A percentile compares a stretch with the other conserved stretches of the same genome.
phyloP scores from a whole-genome alignment of 208 protist genomes.

The Trypanosoma conorhini region DNA sequence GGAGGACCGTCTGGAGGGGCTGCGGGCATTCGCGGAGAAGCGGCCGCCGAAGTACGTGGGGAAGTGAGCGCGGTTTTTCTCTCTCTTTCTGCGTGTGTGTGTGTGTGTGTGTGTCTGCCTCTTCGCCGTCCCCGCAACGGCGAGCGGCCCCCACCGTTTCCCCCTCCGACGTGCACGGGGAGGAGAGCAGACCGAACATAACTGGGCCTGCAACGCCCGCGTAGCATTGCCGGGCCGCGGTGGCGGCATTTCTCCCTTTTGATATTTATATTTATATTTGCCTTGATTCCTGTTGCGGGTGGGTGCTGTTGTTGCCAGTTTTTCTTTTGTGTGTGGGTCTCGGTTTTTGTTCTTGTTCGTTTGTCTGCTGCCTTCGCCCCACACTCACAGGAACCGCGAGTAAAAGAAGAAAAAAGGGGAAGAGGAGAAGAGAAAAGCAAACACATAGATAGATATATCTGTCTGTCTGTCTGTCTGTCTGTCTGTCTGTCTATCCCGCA shows the following conservation, averaged over 20 bases:
- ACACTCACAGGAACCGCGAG: not conserved
- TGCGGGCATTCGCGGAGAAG: slow-evolving; percentile 92
- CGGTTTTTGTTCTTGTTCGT: no score
- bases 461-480: not conserved
- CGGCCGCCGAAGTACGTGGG: slow-evolving; percentile 85
- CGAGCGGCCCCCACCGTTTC: no score
- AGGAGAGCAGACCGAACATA: no score
- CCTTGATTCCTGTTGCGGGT: no score
- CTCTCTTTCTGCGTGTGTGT: not conserved
- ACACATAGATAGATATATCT: slow-evolving; percentile 4
- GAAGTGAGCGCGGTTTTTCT: slow-evolving; percentile 38
- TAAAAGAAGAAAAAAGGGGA: not conserved
- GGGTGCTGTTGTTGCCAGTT: no score
- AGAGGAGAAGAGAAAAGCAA: not conserved
- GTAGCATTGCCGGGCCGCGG: not conserved
- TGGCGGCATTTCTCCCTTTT: not conserved
- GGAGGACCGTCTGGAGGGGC: slow-evolving; percentile 88
- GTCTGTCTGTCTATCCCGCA: not conserved
- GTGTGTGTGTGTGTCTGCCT: not conserved
- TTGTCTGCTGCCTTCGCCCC: not conserved
- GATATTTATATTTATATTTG: not conserved
- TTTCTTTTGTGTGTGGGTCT: no score
- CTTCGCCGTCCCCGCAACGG: no score
- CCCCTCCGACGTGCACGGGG: no score
- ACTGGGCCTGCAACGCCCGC: no score